phyloP scores from a whole-genome alignment of 768 basidiomycete genomes.

The Mrakia hoshinonis region DNA sequence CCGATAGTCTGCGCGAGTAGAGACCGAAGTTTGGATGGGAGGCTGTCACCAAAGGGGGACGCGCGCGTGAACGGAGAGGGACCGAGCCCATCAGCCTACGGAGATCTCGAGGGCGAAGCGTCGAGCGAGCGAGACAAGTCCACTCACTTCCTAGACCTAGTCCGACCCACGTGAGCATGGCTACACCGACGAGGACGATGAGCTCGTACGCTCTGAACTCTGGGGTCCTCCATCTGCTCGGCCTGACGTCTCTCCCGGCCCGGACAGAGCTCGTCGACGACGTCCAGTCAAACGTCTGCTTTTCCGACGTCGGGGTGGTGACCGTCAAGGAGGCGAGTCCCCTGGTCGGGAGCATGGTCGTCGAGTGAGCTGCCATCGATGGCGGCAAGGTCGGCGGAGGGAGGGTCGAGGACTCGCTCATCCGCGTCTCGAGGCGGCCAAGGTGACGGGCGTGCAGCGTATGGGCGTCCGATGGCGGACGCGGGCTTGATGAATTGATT shows the following conservation, averaged over 20 bases:
- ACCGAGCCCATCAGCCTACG: not conserved
- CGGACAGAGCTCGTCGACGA: not conserved
- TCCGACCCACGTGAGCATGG: conserved; percentile 68
- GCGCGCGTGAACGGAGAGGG: not conserved
- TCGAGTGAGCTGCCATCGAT: not conserved
- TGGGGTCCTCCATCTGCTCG: conserved; percentile 57
- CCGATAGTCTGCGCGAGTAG: conserved; percentile 53
- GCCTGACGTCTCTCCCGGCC: not conserved
- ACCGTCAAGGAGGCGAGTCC: conserved; percentile 23
- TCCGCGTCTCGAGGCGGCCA: not conserved
- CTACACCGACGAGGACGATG: conserved; percentile 54
- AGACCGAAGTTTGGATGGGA: conserved; percentile 63
- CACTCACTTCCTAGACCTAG: conserved; percentile 59
- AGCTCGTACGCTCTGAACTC: conserved; percentile 75
- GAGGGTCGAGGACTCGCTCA: not conserved
- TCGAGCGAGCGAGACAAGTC: not conserved
- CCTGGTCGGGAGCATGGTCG: conserved; percentile 6
- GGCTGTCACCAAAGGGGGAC: conserved; percentile 43
- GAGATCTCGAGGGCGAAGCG: not conserved
- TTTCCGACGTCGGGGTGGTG: conserved; percentile 15
- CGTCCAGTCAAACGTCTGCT: not conserved
- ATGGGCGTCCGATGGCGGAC: too few relatives aligned
- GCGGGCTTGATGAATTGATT: too few relatives aligned
- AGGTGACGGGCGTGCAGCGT: too few relatives aligned
- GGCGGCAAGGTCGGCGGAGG: not conserved